phyloP scores from a whole-genome alignment of 495 filamentous ascomycete species.

The Aspergillus affinis region DNA sequence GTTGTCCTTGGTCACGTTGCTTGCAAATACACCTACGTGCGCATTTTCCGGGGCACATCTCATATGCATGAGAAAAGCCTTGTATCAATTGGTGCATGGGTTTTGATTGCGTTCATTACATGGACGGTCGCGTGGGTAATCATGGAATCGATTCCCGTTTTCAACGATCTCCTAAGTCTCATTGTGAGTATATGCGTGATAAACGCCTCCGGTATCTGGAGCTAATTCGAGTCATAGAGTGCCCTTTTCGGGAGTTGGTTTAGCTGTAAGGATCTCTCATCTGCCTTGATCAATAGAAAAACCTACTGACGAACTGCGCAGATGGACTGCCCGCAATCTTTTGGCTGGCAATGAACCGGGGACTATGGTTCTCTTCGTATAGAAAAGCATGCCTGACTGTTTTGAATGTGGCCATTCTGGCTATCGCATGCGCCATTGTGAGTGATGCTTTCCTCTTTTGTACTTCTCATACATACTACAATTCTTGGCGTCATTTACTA shows the following conservation, averaged over 20 bases:
- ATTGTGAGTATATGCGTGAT: slow-evolving; percentile 20
- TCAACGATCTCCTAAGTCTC: slow-evolving; percentile 60
- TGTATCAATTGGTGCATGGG: slow-evolving; percentile 53
- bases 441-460: slow-evolving; percentile 7
- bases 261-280: slow-evolving; percentile 20
- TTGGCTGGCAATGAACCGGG: slow-evolving; percentile 43
- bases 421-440: slow-evolving; percentile 36
- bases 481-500: no score
- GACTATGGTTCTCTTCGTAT: slow-evolving; percentile 27
- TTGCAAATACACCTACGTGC: slow-evolving; percentile 64
- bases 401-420: slow-evolving; percentile 32
- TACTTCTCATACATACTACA: no score
- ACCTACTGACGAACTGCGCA: neutral
- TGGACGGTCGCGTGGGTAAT: slow-evolving; percentile 71
- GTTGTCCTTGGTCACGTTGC: slow-evolving; percentile 70
- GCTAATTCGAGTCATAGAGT: slow-evolving; percentile 11
- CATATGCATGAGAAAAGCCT: slow-evolving; percentile 60
- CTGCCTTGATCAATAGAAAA: neutral
- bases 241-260: slow-evolving; percentile 47
- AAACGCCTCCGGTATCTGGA: neutral
- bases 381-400: slow-evolving; percentile 35
- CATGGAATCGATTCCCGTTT: slow-evolving; percentile 70
- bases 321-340: slow-evolving; percentile 41
- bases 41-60: slow-evolving; percentile 58
- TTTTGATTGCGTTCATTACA: slow-evolving; percentile 52